Percentiles rank a stretch among this genome's conserved stretches.
These are phyloP conservation scores for Fraxinus velutina DNA, from an alignment of 305 asterid genomes.

Conservation along the genomic window DNA sequence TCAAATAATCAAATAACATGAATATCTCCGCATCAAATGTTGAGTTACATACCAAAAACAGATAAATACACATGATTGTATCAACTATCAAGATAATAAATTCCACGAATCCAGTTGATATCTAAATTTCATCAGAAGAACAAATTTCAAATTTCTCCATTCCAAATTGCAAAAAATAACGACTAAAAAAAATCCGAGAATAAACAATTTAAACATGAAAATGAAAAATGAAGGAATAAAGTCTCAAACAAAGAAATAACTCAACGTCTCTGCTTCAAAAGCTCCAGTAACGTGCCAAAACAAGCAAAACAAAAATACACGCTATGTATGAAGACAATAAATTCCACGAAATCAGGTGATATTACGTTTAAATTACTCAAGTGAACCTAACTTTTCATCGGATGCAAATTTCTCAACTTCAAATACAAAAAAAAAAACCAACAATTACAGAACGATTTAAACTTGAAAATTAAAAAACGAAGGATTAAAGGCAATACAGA, in stretches of 20 bases:
- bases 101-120: not conserved
- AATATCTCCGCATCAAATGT: conserved; percentile 5
- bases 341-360: not conserved
- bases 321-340: not conserved
- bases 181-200: not conserved
- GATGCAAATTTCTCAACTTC: conserved; percentile 18
- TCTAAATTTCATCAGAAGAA: conserved; percentile 2
- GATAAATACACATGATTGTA: conserved; percentile 6
- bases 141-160: not conserved
- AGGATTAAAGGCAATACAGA: conserved; percentile 38
- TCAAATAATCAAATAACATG: conserved; percentile 1
- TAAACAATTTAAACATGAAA: not conserved
- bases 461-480: not conserved
- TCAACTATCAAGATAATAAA: not conserved
- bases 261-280: not conserved
- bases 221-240: not conserved
- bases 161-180: not conserved
- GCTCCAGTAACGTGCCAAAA: not conserved
- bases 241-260: not conserved
- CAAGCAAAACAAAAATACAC: not conserved
- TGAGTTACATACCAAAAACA: not conserved
- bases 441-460: not conserved
- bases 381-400: not conserved
- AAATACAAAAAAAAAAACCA: not conserved
- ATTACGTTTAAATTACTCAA: not conserved